Base-by-base conservation (phyloP, 164 flowering plant genomes). In the Warburgia ugandensis region DNA sequence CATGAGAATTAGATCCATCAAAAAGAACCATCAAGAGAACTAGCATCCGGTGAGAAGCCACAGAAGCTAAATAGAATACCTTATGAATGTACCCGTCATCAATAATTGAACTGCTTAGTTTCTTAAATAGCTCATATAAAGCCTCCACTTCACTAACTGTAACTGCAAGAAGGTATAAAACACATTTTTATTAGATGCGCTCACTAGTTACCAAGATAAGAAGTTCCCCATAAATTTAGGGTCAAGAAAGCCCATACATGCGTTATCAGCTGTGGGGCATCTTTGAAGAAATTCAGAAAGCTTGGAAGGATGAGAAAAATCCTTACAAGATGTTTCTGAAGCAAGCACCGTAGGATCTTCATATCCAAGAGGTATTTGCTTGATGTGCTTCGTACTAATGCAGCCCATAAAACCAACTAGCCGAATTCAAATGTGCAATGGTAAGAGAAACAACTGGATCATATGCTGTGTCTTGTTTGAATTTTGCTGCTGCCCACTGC, bases 91-190 rank as follows among this genome's bases (percentile, higher is more conserved):
- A 73, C 28, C 91, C 95, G 62, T 90, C 91, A 11, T 77, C 77
- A 49, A 69, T 58, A 48, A 86, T 68, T 38, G 91, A 71, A 58
- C 84, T 81, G 79, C 95, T 89, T 48, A 90, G 61, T 60, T 76
- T 81, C 74, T 78, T 78, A 56, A 68, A 90, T 13, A 90, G 69
- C 61, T 72, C 80, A 67, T 73, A 73, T 46, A 86, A 61, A 28
- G 97, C 95, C 65, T 90, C 90, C 6, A 89, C 78, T 62, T 86
- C 97, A 69, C 75, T 83, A 54, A 83, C 70, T 4, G 77, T 72
- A 72, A 89, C 97, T 89, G 83, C 50, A 29, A 64, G 48, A 29
- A 40, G 53, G 19, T 27, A 19, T 35, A 2, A 29, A 2, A 47
- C 3, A 47, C 3, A 44, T 3, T 2, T 22, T 0, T n/a, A n/a